Evolutionary conservation across 2,329 filamentous ascomycete genomes (phyloP), one percentile per base, ranked within the genome.

Genomic region (Furcasterigmium furcatum): DNA sequence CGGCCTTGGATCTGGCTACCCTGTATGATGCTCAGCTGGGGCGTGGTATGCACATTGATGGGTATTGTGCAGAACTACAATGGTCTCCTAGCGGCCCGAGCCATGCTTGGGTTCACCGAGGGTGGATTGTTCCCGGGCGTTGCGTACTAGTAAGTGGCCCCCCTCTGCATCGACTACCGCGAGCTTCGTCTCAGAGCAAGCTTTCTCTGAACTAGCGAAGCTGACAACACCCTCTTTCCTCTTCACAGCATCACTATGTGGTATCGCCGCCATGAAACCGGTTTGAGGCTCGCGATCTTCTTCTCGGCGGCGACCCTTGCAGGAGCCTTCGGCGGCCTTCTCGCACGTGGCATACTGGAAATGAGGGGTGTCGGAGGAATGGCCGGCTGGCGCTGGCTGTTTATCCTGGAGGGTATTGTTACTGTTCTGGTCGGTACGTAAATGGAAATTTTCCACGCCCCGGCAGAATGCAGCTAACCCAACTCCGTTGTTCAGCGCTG

Each of bases 231-330:
- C 66, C 44, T 73, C 67, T 39, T 77, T 86, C 60, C 67, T 39
- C 77, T 86, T 59, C 87, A 91, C 58, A 70, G 91, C 8, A 83
- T 91, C 50, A 83, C 87, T 47, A 92, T 92, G 85, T 95, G 88
- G 91, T 99, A 97, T 57, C 84, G 85, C 48, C 82, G 92, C 48
- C 74, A 75, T 36, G 94, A 97, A 67, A 89, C 91, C 3, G 92
- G 96, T 67, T 89, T 90, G 58, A 84, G 94, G 22, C 96, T 91
- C 68, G 88, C 85, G 14, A 91, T 97, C 73, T 97, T 97, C 75
- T 97, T 97, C 73, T 84, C 80, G 57, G 88, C 79, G 20, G 91
- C 88, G 1, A 87, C 85, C 1, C 66, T 81, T 3, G 79, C 80
- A 2, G 79, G 80, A 36, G 50, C 54, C 20, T 84, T 84, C 51